These are phyloP conservation scores for Nitzschia sp. DNA, from an alignment of 108 stramenopile genomes.

Conservation along the genomic window DNA sequence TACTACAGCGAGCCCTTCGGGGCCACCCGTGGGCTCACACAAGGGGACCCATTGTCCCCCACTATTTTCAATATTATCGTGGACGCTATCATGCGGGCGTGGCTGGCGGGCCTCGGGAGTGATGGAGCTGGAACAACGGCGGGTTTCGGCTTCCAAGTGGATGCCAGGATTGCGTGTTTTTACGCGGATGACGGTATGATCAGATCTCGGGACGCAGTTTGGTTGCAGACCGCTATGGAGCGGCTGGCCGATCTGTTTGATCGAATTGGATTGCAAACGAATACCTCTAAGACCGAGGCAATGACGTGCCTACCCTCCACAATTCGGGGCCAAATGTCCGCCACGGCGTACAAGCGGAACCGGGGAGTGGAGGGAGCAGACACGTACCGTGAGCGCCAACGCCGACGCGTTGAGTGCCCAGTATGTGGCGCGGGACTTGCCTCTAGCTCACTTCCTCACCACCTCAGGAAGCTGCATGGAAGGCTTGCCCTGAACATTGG, in stretches of 20 bases:
- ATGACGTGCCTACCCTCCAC: neutral
- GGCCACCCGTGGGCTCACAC: too few relatives aligned
- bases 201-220: neutral
- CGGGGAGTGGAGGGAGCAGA: neutral
- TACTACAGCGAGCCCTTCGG: too few relatives aligned
- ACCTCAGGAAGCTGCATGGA: neutral
- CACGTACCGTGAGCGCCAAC: neutral
- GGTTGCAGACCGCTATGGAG: neutral
- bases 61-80: too few relatives aligned
- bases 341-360: neutral
- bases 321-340: neutral
- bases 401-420: neutral
- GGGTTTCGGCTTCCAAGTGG: too few relatives aligned
- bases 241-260: neutral
- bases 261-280: neutral
- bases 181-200: neutral
- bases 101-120: too few relatives aligned
- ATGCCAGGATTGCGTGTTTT: neutral
- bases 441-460: neutral
- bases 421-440: neutral
- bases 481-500: neutral
- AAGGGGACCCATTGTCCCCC: too few relatives aligned
- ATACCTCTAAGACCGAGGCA: neutral
- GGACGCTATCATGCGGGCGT: too few relatives aligned
- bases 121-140: too few relatives aligned